Base-by-base conservation (phyloP, 176 grass and related monocot genomes). In the Ensete ventricosum region DNA sequence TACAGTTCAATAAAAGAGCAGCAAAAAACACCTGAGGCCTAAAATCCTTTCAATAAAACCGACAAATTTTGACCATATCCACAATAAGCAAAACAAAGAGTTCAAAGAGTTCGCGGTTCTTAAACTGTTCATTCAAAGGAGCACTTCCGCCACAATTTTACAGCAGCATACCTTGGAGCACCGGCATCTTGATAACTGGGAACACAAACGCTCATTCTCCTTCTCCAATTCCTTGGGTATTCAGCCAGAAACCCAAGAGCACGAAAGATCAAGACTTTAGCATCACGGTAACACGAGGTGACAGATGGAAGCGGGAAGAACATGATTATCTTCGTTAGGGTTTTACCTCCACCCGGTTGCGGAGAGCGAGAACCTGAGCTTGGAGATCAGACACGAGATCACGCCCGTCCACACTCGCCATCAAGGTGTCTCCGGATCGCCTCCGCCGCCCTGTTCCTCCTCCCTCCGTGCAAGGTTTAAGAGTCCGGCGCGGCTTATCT, bases 221-320 rank as follows among this genome's bases (percentile, higher is more conserved):
- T 34, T 63, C 78, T 93, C 88, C 88, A 98, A 53, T 83, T 98
- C 90, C 94, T 98, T 53, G 34, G 20, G 77, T 49, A 67, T 64
- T 63, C 64, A 12, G 52, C 69, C 13, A 60, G 53, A 34, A 54
- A 62, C 3, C 9, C 57, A 1, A 6, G 0, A 20, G 9, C 2
- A 50, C 43, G 14, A 68, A 22, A 50, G 57, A 64, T 34, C 5
- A 11, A 29, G 21, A 59, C 9, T 29, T 75, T 27, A 16, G 9
- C 9, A 27, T 34, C 23, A 11, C 1, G 7, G 14, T 16, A 27
- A 19, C 62, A 52, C 9, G 10, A 64, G 52, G 3, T 58, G 27
- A 64, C 14, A 13, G 55, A 9, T 48, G 23, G 63, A 78, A 25
- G 54, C 17, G 19, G 25, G 22, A 53, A 1, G 19, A 8, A 17